Evolutionary conservation across 148 eudicot genomes (phyloP).

Genomic region (Arbutus unedo): DNA sequence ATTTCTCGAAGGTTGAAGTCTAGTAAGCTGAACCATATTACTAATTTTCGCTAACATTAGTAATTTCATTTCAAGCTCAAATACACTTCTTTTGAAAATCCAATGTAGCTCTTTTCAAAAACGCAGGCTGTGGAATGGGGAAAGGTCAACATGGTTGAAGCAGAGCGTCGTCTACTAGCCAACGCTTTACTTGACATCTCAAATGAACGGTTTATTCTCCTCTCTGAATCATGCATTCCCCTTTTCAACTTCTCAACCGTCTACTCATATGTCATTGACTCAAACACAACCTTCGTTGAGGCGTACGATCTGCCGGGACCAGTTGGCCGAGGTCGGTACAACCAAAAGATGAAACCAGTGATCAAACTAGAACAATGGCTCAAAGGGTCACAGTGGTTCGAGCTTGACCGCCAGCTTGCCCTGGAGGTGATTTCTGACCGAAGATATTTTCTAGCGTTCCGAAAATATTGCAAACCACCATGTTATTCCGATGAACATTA

Average conservation of each 20-base stretch:
- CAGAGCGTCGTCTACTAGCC: conserved; percentile 72
- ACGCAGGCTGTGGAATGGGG: conserved; percentile 76
- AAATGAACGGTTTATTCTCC: conserved; percentile 62
- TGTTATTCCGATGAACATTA: conserved; percentile 86
- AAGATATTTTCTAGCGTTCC: conserved; percentile 38
- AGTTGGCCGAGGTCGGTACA: conserved; percentile 66
- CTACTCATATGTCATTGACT: conserved; percentile 49
- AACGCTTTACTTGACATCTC: conserved; percentile 64
- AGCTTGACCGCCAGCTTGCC: conserved; percentile 60
- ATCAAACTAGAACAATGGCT: conserved; percentile 56
- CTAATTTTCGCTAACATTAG: no score
- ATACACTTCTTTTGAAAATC: neutral
- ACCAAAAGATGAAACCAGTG: conserved; percentile 43
- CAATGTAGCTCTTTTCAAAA: neutral
- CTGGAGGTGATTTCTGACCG: conserved; percentile 43
- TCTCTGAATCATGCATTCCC: conserved; percentile 84
- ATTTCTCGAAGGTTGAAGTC: neutral
- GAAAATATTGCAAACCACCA: conserved; percentile 39
- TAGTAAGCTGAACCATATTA: neutral
- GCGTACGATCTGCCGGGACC: conserved; percentile 43
- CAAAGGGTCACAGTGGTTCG: conserved; percentile 82
- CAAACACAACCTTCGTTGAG: conserved; percentile 47
- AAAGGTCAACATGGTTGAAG: conserved; percentile 71
- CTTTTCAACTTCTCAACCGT: conserved; percentile 69
- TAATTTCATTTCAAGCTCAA: neutral